These are phyloP conservation scores for Tanacetum coccineum DNA, from an alignment of 129 eudicot species.

Conservation along the genomic window DNA sequence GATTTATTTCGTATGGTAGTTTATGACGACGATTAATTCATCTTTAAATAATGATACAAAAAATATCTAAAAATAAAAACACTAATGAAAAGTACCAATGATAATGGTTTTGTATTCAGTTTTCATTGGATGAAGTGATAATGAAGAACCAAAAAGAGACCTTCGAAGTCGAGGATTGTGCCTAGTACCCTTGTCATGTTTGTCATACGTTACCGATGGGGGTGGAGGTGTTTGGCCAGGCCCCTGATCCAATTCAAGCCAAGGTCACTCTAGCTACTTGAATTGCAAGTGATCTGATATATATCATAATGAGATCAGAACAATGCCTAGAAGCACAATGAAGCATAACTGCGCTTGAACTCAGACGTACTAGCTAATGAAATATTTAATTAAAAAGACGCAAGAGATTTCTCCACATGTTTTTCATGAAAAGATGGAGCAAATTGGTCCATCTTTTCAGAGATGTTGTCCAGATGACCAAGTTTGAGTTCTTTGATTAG, in stretches of 20 bases:
- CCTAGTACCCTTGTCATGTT: slow-evolving; percentile 72
- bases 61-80: too few relatives aligned
- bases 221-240: slow-evolving; percentile 76
- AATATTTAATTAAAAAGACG: slow-evolving; percentile 6
- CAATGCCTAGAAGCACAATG: slow-evolving; percentile 23
- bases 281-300: slow-evolving; percentile 22
- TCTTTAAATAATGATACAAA: too few relatives aligned
- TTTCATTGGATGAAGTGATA: slow-evolving; percentile 30
- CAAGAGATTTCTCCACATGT: slow-evolving; percentile 10
- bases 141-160: slow-evolving; percentile 46
- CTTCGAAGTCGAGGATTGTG: slow-evolving; percentile 86
- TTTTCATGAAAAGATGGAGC: slow-evolving; percentile 51
- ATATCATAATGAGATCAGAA: slow-evolving; percentile 6
- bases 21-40: background rate
- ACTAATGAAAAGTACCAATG: too few relatives aligned
- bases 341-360: slow-evolving; percentile 13
- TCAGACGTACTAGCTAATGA: slow-evolving; percentile 14
- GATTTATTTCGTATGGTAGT: background rate
- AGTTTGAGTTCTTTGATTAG: slow-evolving; percentile 65
- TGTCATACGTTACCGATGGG: slow-evolving; percentile 66
- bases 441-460: slow-evolving; percentile 59
- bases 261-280: background rate
- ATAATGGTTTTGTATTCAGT: slow-evolving; percentile 25
- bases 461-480: slow-evolving; percentile 50
- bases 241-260: slow-evolving; percentile 30